Base-by-base conservation (phyloP, 768 basidiomycete species). In the Mrakia frigida region DNA sequence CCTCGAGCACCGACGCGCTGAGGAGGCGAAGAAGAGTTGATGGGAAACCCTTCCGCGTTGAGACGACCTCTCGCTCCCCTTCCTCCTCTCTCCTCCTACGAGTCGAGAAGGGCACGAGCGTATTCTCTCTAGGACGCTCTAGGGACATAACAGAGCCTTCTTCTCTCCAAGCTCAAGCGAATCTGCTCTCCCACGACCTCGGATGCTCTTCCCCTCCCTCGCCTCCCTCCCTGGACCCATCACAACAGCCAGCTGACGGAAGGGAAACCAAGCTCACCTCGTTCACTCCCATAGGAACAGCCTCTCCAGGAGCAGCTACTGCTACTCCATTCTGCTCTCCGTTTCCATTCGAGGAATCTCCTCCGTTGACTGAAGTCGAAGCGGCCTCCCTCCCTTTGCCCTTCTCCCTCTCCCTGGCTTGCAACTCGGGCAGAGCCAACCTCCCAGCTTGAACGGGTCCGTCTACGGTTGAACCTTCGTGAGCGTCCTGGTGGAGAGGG, bases 361-460 rank as follows among this genome's bases (percentile, higher is more conserved):
- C 65, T 16, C 63, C 46, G 2, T 31, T 35, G 31, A 43, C 16
- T 7, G 71, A 37, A 2, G 39, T 16, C 23, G 46, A 13, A 37
- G 53, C 33, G 41, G 68, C 25, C 65, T 2, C 25, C n/a, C 53
- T 73, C 72, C 71, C 67, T 50, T 77, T 73, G 23, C 71, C 76
- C 67, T 77, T 71, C 43, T 77, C 71, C 37, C 61, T 39, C 71
- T 70, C 46, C 53, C 70, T 73, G 52, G 65, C 37, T 18, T 74
- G 67, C 5, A 73, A 35, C 31, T 60, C 67, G n/a, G 71, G 39
- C 0, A 63, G 61, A 16, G 77, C 41, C 14, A 33, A 16, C 23
- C 77, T 46, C 13, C 77, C 77, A 33, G 77, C 77, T 7, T 56
- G 71, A 25, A 78, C 77, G 23, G 77, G 77, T 14, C 63, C 72